phyloP scores from a whole-genome alignment of 225 moss, liverwort and hornwort species.

The Pleurozium schreberi region DNA sequence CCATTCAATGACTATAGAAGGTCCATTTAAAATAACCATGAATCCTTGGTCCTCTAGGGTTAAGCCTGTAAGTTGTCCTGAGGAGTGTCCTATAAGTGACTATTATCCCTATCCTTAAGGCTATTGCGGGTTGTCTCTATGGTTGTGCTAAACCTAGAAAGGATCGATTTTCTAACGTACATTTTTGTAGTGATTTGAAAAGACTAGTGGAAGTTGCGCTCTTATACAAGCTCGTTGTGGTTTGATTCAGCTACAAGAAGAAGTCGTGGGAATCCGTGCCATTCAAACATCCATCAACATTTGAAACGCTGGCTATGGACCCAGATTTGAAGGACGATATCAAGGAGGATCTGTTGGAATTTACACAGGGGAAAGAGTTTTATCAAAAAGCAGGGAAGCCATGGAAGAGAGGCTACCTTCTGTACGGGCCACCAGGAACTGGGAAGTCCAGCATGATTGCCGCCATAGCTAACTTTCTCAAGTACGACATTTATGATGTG shows the following conservation, averaged over 20 bases:
- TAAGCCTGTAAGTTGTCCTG: neutral
- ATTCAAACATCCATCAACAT: constrained; percentile 70
- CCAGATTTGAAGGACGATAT: constrained; percentile 40
- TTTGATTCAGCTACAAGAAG: constrained; percentile 12
- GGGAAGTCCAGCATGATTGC: constrained; percentile 93
- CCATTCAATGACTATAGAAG: too few species aligned
- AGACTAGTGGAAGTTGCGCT: neutral
- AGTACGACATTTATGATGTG: constrained; percentile 73
- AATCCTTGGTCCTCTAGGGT: neutral
- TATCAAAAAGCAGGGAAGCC: constrained; percentile 67
- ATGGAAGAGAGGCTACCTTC: constrained; percentile 89
- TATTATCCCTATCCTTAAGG: neutral
- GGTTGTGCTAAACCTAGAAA: neutral
- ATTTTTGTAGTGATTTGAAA: neutral
- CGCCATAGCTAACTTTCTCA: constrained; percentile 76
- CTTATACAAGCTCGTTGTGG: neutral
- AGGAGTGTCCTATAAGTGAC: neutral
- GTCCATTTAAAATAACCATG: too few species aligned
- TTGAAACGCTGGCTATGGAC: constrained; percentile 66
- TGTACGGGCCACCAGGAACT: constrained; percentile 76
- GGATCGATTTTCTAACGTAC: neutral
- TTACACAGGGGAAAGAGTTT: constrained; percentile 30
- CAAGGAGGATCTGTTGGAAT: constrained; percentile 41
- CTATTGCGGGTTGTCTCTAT: neutral
- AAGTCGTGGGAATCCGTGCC: constrained; percentile 56